These are phyloP conservation scores for Cladosporium sp. DNA, from an alignment of 2,329 filamentous ascomycete genomes.

Conservation along the genomic window DNA sequence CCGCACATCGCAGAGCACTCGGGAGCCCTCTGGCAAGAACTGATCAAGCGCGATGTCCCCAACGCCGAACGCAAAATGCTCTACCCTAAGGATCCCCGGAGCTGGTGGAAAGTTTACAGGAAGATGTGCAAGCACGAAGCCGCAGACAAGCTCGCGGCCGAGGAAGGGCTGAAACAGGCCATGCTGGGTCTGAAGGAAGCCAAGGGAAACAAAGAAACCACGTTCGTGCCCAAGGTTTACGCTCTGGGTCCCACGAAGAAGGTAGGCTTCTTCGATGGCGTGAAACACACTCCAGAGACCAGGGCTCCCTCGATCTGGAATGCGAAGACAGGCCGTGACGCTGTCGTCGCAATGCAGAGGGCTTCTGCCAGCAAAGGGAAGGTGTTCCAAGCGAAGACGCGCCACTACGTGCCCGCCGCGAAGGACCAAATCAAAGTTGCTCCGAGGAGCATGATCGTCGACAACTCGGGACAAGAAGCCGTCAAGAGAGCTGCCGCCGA, in stretches of 20 bases:
- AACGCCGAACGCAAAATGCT: conserved; percentile 60
- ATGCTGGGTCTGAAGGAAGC: conserved; percentile 59
- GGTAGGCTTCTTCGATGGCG: conserved; percentile 18
- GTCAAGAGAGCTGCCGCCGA: conserved; percentile 5
- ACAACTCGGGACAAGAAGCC: conserved; percentile 4
- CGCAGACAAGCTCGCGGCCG: conserved; percentile 28
- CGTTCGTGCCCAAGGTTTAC: conserved; percentile 23
- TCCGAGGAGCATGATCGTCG: conserved; percentile 8
- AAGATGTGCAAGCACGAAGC: conserved; percentile 41
- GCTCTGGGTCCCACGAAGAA: conserved; percentile 16
- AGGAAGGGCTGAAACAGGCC: conserved; percentile 40
- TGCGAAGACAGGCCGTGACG: conserved; percentile 6
- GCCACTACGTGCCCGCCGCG: not conserved
- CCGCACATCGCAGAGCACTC: conserved; percentile 70
- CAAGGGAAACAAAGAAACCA: conserved; percentile 51
- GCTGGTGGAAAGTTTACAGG: conserved; percentile 75
- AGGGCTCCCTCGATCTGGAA: conserved; percentile 1
- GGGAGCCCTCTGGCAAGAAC: conserved; percentile 69
- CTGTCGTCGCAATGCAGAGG: conserved; percentile 7
- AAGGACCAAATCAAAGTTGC: conserved; percentile 6
- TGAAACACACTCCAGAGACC: conserved; percentile 8
- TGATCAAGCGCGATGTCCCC: conserved; percentile 76
- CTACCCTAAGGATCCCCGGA: conserved; percentile 60
- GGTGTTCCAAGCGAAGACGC: not conserved
- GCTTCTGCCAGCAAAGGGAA: not conserved